Evolutionary conservation across 2,329 filamentous ascomycete genomes (phyloP), one percentile per base, ranked within the genome.

Genomic region (Tolypocladium ophioglossoides): DNA sequence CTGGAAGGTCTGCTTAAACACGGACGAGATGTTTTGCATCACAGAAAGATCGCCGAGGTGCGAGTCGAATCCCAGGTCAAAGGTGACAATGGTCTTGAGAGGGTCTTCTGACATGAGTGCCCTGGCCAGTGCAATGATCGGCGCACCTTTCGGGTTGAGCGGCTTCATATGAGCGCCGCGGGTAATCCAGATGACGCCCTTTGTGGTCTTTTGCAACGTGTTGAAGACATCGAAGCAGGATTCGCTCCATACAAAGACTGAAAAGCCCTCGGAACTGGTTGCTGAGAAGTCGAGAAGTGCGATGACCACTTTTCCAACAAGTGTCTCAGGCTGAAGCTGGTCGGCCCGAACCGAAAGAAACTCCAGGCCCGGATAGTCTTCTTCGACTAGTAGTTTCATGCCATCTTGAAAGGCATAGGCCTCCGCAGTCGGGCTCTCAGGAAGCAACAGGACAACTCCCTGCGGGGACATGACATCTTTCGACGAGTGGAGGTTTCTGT

Each of bases 101-200:
- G 71, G 65, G 55, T 78, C 72, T 49, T 80, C 78, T 0, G 78
- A 80, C 49, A 74, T 70, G 10, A 80, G 63, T 0, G 75, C 75
- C 22, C 78, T 69, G 1, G 74, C 70, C 18, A 80, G 62, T 2
- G 72, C 76, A n/a, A 75, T 61, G 22, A 78, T 68, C 0, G 72
- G 67, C 2, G 75, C 66, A 14, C 67, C 64, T 27, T 61, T 60
- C 0, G 76, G 74, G 18, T 66, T 67, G 40, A 35, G 50, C 16
- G 62, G 64, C 46, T 57, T 66, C 65, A 62, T 70, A 34, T 74
- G 70, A 2, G 72, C 74, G 4, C 72, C 72, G 0, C 65, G 63
- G 0, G 75, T 75, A 20, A 78, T 56, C 77, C 78, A 82, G 1
- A 82, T 49, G 1, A 81, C 58, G 2, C 71, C 68, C 18, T 66